phyloP scores from a whole-genome alignment of 768 basidiomycete species.

The Boletus coccyginus region DNA sequence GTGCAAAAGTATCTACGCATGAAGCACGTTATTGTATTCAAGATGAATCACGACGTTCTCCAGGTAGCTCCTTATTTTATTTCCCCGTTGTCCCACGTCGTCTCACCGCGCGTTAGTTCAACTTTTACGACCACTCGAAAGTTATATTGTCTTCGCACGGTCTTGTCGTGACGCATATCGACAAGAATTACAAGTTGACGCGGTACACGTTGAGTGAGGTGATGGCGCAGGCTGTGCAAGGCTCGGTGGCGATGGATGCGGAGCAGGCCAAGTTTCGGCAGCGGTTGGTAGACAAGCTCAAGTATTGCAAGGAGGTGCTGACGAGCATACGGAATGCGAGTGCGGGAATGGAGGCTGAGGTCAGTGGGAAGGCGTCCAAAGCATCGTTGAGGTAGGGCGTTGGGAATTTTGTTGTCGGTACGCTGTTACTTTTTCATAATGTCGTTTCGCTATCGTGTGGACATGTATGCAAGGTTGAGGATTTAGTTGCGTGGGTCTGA shows the following conservation, averaged over 20 bases:
- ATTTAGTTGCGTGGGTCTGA: no score
- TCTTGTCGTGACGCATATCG: conserved; percentile 81
- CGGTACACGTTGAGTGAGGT: conserved; percentile 57
- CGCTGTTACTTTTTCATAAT: no score
- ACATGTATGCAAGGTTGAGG: no score
- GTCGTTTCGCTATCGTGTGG: no score
- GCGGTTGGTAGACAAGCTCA: conserved; percentile 65
- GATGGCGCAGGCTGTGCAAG: conserved; percentile 36
- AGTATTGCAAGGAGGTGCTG: conserved; percentile 85
- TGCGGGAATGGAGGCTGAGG: conserved; percentile 30
- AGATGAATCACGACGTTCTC: conserved; percentile 92
- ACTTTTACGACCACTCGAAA: conserved; percentile 97
- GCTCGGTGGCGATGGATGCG: conserved; percentile 34
- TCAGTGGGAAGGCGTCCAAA: conserved; percentile 13
- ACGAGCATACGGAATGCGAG: conserved; percentile 58
- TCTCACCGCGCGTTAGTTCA: conserved; percentile 60
- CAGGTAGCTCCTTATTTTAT: conserved; percentile 57
- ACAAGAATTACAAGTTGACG: conserved; percentile 80
- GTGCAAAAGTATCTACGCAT: conserved; percentile 93
- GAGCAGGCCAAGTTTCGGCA: conserved; percentile 49
- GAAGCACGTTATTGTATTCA: conserved; percentile 97
- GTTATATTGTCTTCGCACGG: conserved; percentile 53
- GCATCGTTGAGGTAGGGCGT: conserved; percentile 12
- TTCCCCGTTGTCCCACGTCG: not conserved
- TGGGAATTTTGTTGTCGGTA: not conserved